Percentiles rank a stretch among this genome's conserved stretches.
phyloP scores from a whole-genome alignment of 1,284 basidiomycete species.

The Sporisorium sorghi region DNA sequence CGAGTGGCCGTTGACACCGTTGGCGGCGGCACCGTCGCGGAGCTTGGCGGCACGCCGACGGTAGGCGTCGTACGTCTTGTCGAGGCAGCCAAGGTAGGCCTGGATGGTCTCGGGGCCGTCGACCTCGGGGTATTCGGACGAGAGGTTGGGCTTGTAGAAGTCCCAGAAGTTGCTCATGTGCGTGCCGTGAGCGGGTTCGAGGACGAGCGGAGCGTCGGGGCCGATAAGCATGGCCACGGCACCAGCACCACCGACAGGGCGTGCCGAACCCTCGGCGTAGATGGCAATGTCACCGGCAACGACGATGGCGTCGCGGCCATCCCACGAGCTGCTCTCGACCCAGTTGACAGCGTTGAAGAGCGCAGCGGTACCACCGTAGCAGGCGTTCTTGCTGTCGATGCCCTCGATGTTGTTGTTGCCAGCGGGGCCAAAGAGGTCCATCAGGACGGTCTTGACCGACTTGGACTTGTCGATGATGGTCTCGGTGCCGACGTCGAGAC shows the following conservation, averaged over 20 bases:
- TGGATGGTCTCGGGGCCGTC: slow-evolving; percentile 96
- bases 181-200: slow-evolving; percentile 95
- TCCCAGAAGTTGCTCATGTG: slow-evolving; percentile 95
- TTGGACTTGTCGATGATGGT: slow-evolving; percentile 99
- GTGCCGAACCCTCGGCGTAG: slow-evolving; percentile 93
- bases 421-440: slow-evolving; percentile 92
- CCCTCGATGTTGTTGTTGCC: slow-evolving; percentile 99
- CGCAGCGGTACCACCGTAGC: slow-evolving; percentile 97
- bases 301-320: slow-evolving; percentile 96
- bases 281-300: slow-evolving; percentile 98
- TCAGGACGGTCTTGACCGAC: slow-evolving; percentile 96
- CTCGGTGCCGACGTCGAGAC: slow-evolving; percentile 97
- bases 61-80: slow-evolving; percentile 88
- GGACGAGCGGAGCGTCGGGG: slow-evolving; percentile 90
- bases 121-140: slow-evolving; percentile 88
- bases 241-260: slow-evolving; percentile 96
- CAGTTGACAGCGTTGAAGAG: slow-evolving; percentile 94
- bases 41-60: slow-evolving; percentile 81
- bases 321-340: slow-evolving; percentile 97
- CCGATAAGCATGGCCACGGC: slow-evolving; percentile 95
- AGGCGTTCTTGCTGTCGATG: slow-evolving; percentile 98
- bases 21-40: slow-evolving; percentile 26
- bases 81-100: slow-evolving; percentile 93
- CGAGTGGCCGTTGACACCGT: slow-evolving; percentile 49
- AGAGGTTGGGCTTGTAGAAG: slow-evolving; percentile 69